phyloP scores from a whole-genome alignment of 23 red algal genomes.

The Chondrus crispus region DNA sequence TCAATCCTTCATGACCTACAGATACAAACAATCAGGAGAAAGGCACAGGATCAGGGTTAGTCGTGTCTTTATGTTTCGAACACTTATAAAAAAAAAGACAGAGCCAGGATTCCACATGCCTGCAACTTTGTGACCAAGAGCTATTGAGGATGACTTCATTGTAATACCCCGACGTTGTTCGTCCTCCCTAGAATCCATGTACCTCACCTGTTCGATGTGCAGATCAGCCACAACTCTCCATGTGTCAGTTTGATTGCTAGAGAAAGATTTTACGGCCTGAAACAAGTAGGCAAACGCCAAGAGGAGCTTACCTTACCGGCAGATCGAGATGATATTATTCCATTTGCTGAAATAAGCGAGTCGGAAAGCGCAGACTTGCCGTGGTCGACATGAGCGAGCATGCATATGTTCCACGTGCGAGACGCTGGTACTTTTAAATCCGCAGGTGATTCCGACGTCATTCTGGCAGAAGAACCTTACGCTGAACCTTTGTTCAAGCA shows the following conservation, averaged over 20 bases:
- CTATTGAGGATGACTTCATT: constrained; percentile 92
- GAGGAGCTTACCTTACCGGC: constrained; percentile 51
- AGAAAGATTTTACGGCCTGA: not conserved
- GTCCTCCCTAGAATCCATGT: constrained; percentile 94
- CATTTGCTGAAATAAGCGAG: constrained; percentile 87
- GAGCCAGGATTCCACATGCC: not conserved
- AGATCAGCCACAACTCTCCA: not conserved
- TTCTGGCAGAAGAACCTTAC: not conserved
- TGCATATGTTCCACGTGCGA: constrained; percentile 94
- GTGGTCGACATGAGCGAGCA: constrained; percentile 96
- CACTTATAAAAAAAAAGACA: not conserved
- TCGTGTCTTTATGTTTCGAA: not conserved
- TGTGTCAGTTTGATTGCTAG: not conserved
- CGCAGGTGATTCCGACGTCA: not conserved
- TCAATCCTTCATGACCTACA: constrained; percentile 30
- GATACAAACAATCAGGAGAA: not conserved
- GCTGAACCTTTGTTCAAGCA: too few species aligned
- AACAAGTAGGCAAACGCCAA: not conserved
- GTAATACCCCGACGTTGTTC: constrained; percentile 97
- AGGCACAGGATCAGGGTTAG: not conserved
- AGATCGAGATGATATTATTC: constrained; percentile 79
- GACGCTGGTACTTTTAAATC: constrained; percentile 38
- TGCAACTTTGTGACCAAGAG: constrained; percentile 62
- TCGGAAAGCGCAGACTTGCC: constrained; percentile 98
- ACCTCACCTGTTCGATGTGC: constrained; percentile 51